Conservation (phyloP, 2,329 filamentous ascomycete species). For the Emydomyces testavorans region DNA sequence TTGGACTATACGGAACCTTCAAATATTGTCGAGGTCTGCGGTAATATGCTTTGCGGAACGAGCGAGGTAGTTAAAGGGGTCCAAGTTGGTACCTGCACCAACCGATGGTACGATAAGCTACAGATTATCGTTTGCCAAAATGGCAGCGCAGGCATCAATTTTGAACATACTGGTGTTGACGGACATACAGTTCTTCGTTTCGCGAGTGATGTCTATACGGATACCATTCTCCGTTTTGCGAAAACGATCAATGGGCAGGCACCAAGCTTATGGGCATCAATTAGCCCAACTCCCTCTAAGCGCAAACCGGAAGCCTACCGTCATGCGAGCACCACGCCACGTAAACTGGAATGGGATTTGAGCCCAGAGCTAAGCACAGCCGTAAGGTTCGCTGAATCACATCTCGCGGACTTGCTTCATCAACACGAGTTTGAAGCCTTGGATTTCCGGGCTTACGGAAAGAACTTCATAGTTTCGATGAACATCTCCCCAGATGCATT, state of each 20-base stretch:
- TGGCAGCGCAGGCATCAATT: constrained; percentile 96
- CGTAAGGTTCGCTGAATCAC: constrained; percentile 86
- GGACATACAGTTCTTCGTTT: constrained; percentile 94
- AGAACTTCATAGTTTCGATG: constrained; percentile 95
- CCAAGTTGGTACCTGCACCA: constrained; percentile 94
- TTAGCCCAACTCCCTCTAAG: constrained; percentile 84
- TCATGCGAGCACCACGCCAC: constrained; percentile 82
- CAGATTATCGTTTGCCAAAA: constrained; percentile 99
- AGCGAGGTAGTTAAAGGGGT: constrained; percentile 85
- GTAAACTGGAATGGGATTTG: constrained; percentile 98
- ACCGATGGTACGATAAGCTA: constrained; percentile 97
- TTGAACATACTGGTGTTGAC: constrained; percentile 95
- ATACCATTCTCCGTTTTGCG: constrained; percentile 92
- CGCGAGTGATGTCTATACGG: constrained; percentile 90
- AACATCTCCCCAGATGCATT: constrained; percentile 96
- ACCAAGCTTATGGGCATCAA: constrained; percentile 80
- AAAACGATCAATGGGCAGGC: constrained; percentile 90
- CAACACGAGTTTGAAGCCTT: constrained; percentile 93
- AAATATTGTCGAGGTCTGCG: constrained; percentile 73
- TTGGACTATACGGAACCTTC: constrained; percentile 82
- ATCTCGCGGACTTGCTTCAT: constrained; percentile 84
- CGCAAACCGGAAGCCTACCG: constrained; percentile 55
- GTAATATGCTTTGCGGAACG: constrained; percentile 96
- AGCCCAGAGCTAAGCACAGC: constrained; percentile 80
- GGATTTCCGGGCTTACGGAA: constrained; percentile 80